A percentile compares a stretch with the other conserved stretches of the same genome.
Evolutionary conservation across 164 flowering plant genomes (phyloP).

Genomic region (Sedum album): DNA sequence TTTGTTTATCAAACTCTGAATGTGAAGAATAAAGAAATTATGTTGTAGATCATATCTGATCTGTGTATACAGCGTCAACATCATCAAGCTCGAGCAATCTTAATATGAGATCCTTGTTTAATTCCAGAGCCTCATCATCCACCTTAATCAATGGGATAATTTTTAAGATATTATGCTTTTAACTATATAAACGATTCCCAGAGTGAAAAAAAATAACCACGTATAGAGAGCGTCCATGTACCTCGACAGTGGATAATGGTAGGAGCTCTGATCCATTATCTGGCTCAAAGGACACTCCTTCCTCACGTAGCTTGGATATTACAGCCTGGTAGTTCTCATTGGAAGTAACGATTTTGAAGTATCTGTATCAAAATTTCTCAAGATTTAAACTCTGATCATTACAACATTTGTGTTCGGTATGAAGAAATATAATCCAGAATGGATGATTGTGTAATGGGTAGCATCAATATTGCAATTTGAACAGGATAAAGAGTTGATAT

Average conservation of each 20-base stretch:
- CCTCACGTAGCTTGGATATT: conserved; percentile 64
- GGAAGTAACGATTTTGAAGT: conserved; percentile 67
- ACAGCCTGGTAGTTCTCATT: conserved; percentile 51
- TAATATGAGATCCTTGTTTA: conserved; percentile 79
- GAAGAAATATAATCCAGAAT: neutral
- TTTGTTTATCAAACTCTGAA: neutral
- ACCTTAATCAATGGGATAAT: conserved; percentile 37
- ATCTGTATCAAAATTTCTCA: conserved; percentile 25
- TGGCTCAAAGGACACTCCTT: conserved; percentile 69
- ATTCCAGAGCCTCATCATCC: conserved; percentile 88
- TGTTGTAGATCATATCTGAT: conserved; percentile 28
- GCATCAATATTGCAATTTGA: neutral
- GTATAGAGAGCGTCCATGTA: conserved; percentile 14
- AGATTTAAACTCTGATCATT: neutral
- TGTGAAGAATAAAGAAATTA: neutral
- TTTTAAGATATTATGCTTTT: neutral
- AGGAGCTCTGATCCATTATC: conserved; percentile 86
- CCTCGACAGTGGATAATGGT: conserved; percentile 72
- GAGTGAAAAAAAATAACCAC: neutral
- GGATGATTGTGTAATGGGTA: neutral
- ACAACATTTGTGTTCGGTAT: neutral
- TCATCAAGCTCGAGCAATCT: conserved; percentile 92
- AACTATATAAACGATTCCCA: neutral
- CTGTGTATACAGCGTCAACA: conserved; percentile 94
- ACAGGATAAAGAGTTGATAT: neutral